These are phyloP conservation scores for Malassezia arunalokei DNA, from an alignment of 1,284 basidiomycete genomes.

Conservation along the genomic window DNA sequence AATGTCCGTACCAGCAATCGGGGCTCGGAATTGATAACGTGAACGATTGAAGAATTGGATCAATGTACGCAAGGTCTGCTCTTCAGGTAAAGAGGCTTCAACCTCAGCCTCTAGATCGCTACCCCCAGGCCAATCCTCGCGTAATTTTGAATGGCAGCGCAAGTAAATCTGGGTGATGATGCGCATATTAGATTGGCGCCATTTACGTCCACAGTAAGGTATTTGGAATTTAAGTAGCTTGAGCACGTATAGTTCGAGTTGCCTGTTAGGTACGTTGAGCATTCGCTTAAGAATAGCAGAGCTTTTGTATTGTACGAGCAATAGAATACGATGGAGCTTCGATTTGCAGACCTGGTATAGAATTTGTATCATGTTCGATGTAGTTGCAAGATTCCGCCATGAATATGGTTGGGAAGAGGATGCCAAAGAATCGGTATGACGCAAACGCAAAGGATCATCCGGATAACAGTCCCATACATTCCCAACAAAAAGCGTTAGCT, in stretches of 20 bases:
- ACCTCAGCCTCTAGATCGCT: constrained; percentile 80
- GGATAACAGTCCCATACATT: constrained; percentile 16
- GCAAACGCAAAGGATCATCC: constrained; percentile 4
- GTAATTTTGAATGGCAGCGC: constrained; percentile 85
- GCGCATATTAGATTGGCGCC: constrained; percentile 99
- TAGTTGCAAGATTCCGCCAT: constrained; percentile 94
- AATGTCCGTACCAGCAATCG: constrained; percentile 19
- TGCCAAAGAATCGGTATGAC: constrained; percentile 8
- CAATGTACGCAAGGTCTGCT: constrained; percentile 82
- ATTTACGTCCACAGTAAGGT: constrained; percentile 93
- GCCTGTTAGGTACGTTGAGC: constrained; percentile 79
- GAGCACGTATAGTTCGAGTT: constrained; percentile 87
- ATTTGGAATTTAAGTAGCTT: constrained; percentile 99
- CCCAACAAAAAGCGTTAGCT: constrained; percentile 23
- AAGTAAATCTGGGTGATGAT: constrained; percentile 97
- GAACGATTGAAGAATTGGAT: constrained; percentile 67
- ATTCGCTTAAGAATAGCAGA: constrained; percentile 77
- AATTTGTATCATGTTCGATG: constrained; percentile 96
- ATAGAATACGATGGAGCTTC: constrained; percentile 82
- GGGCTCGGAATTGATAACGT: constrained; percentile 17
- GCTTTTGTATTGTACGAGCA: constrained; percentile 96
- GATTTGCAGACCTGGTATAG: constrained; percentile 96
- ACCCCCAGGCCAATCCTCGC: constrained; percentile 94
- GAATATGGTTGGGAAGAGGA: constrained; percentile 59
- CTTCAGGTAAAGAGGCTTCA: constrained; percentile 66